Base-by-base conservation (phyloP, 805 yeast genomes). In the Ogataea paraovalis region DNA sequence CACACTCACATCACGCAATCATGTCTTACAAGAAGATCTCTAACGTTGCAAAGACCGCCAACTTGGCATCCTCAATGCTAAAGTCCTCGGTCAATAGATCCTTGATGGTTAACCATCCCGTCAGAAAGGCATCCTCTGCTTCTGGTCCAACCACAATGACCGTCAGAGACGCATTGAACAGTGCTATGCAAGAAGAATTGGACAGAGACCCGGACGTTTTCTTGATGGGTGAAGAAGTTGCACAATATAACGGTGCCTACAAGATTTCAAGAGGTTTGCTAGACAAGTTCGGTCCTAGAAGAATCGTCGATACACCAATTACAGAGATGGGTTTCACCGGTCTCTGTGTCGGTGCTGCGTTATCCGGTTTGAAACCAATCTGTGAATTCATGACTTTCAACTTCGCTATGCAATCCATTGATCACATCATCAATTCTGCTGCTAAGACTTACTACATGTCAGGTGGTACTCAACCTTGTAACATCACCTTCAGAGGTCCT, bases 321-420 rank as follows among this genome's bases (percentile, higher is more conserved):
- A 94, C 99, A 47, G 99, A 94, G 75, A 92, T 94, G 94, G 99
- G 99, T 48, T 92, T 91, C 77, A 83, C 97, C 43, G 97, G 97
- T 65, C 73, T 91, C 56, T 85, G 96, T 61, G 95, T 88, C 41
- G 97, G 97, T 70, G 90, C 97, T 38, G 94, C 97, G n/a, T 80
- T 91, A 65, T 89, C 92, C 48, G 97, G 97, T 43, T 81, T 94
- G 67, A 89, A 88, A 73, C 99, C 99, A 58, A 82, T 94, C 60
- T 89, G 94, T 67, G 99, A 94, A 75, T 94, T 94, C 74, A 94
- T 94, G 99, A 92, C 98, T 21, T 90, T 92, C 77, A 94, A 94
- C 81, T 94, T 94, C 69, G 97, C 99, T 64, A 92, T 94, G 99
- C 99, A 94, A 77, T 87, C 99, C 58, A 94, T 94, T 68, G 99